These are phyloP conservation scores for Aspergillus unguis DNA, from an alignment of 2,329 filamentous ascomycete species.

Conservation along the genomic window DNA sequence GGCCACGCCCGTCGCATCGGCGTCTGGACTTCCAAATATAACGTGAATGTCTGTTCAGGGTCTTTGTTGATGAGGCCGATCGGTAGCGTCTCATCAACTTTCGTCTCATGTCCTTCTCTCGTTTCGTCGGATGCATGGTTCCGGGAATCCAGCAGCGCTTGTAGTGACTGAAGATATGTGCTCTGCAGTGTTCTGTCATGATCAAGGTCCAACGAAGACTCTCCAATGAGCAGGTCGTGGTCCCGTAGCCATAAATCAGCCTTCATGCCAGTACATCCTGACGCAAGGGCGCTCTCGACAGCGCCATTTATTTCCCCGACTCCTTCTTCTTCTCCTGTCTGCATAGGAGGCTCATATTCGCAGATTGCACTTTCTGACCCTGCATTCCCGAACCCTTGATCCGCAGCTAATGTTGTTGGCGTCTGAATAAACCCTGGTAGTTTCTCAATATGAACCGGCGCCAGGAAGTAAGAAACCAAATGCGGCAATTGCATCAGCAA, in stretches of 20 bases:
- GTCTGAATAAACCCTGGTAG: constrained; percentile 12
- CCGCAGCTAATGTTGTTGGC: constrained; percentile 7
- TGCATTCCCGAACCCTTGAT: neutral
- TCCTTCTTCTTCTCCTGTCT: neutral
- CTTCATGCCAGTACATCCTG: constrained; percentile 27
- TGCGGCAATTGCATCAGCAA: constrained; percentile 21
- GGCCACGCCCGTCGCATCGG: constrained; percentile 17
- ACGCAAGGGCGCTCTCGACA: constrained; percentile 20
- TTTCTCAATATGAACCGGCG: constrained; percentile 6
- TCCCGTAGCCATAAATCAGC: constrained; percentile 26
- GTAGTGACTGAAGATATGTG: constrained; percentile 24
- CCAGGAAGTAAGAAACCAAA: constrained; percentile 16
- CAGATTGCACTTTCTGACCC: constrained; percentile 15
- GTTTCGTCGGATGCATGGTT: constrained; percentile 1
- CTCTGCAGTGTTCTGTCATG: constrained; percentile 18
- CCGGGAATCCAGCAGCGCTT: constrained; percentile 15
- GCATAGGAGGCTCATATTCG: constrained; percentile 21
- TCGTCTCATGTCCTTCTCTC: neutral
- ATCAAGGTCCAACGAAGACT: constrained; percentile 9
- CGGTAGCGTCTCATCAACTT: neutral
- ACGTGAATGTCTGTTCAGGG: constrained; percentile 17
- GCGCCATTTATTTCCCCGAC: constrained; percentile 19
- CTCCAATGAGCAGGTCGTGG: constrained; percentile 23
- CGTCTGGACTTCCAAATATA: constrained; percentile 25
- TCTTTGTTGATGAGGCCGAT: constrained; percentile 14